These are phyloP conservation scores for Trypanosoma rangeli DNA, from an alignment of 208 protist species.

Conservation along the genomic window DNA sequence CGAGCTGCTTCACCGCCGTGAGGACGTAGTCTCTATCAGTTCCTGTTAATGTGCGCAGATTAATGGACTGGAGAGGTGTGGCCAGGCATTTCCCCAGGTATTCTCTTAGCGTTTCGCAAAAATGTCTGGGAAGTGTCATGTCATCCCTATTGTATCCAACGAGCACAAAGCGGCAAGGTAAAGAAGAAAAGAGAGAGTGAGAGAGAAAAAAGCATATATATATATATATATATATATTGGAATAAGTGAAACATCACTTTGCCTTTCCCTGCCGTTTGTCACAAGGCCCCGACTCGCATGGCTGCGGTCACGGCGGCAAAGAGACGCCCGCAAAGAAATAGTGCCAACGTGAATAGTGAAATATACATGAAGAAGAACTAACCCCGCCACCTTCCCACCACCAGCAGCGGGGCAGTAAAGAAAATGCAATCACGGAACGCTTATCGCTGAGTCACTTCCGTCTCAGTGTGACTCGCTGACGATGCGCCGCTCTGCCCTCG, in stretches of 20 bases:
- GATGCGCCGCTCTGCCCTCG: conserved; percentile 22
- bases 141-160: conserved; percentile 19
- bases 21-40: conserved; percentile 29
- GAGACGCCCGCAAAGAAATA: neutral
- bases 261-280: neutral
- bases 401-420: neutral
- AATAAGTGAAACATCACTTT: neutral
- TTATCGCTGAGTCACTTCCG: conserved; percentile 1
- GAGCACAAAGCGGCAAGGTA: conserved; percentile 16
- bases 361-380: neutral
- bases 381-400: neutral
- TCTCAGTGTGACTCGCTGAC: neutral
- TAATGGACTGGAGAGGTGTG: conserved; percentile 47
- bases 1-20: conserved; percentile 47
- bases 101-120: neutral
- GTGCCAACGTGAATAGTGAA: neutral
- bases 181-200: conserved; percentile 7
- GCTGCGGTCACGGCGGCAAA: neutral
- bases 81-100: conserved; percentile 43
- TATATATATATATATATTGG: conserved; percentile 3
- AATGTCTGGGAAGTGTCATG: conserved; percentile 24
- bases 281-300: neutral
- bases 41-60: conserved; percentile 37
- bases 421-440: neutral
- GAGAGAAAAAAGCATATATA: neutral